Base-by-base conservation (phyloP, 345 rosid species). In the Excoecaria agallocha region DNA sequence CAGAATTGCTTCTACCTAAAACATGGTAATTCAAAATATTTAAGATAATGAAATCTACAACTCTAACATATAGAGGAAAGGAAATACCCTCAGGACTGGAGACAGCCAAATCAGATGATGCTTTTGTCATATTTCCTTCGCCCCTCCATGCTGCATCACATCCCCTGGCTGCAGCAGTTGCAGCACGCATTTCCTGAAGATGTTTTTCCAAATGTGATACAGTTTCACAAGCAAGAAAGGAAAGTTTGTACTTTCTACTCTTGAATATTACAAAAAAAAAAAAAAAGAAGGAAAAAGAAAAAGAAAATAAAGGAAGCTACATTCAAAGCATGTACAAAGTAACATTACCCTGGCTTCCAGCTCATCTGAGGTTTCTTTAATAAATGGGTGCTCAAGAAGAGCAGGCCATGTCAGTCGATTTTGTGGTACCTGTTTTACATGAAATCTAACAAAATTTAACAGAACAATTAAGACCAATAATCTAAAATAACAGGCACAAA, bases 321-420 rank as follows among this genome's bases (percentile, higher is more conserved):
- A 68, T 8, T 38, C 49, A 35, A 19, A 50, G 60, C 19, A 64
- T 38, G 62, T 13, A 72, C 46, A 64, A 56, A 57, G 74, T 63
- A 49, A 50, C 70, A 68, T 83, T 89, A 95, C 99, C 94, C 79
- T 84, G 74, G 86, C 85, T 77, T 90, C 94, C 72, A 81, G 35
- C 72, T 94, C 95, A 70, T 84, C 85, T 15, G 74, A 77, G 69
- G 86, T 82, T 76, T 94, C 98, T 83, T 85, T 89, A 68, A 95
- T 92, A 80, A 95, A 95, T 58, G 99, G 97, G 73, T 95, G 99
- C 65, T 92, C 94, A 73, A 89, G 98, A 74, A 95, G 98, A 68
- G 88, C 87, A 43, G 99, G 97, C 99, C 99, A 95, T 71, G 88
- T 88, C 81, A 95, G 78, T 68, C 99, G 91, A 82, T 86, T 88